These are phyloP conservation scores for Plasmopara viticola DNA, from an alignment of 352 stramenopile genomes.

Conservation along the genomic window DNA sequence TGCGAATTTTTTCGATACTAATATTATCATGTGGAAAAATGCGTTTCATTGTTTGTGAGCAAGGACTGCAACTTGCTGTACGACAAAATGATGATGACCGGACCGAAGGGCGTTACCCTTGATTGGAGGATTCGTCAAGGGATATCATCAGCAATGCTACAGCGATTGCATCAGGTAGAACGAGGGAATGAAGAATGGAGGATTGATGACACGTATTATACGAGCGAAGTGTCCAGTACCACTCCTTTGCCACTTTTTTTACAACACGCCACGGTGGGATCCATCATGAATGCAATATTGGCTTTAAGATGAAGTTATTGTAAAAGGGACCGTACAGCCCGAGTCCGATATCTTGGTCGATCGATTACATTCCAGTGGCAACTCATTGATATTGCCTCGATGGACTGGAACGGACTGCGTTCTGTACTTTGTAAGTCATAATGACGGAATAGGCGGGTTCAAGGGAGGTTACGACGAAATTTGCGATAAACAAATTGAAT, in stretches of 20 bases:
- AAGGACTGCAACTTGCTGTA: not conserved
- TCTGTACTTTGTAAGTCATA: not conserved
- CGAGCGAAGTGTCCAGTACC: not conserved
- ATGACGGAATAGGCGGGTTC: not conserved
- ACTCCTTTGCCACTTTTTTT: constrained; percentile 1
- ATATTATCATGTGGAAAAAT: constrained; percentile 39
- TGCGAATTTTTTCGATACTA: constrained; percentile 32
- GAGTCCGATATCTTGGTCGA: constrained; percentile 1
- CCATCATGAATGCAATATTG: too few species aligned
- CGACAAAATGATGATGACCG: not conserved
- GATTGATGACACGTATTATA: constrained; percentile 3
- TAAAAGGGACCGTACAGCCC: constrained; percentile 1
- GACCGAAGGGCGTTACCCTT: not conserved
- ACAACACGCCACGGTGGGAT: constrained; percentile 1
- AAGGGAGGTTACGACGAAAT: too few species aligned
- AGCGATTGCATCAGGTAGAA: not conserved
- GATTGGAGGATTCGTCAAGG: not conserved
- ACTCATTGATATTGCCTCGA: constrained; percentile 2
- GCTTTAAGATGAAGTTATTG: too few species aligned
- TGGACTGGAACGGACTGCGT: not conserved
- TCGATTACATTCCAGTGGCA: not conserved
- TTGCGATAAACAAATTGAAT: too few species aligned
- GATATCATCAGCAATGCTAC: not conserved
- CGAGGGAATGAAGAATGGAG: not conserved
- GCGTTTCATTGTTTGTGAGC: constrained; percentile 50